Evolutionary conservation across 2,329 filamentous ascomycete genomes (phyloP), one percentile per base, ranked within the genome.

Genomic region (Apiospora sp.): DNA sequence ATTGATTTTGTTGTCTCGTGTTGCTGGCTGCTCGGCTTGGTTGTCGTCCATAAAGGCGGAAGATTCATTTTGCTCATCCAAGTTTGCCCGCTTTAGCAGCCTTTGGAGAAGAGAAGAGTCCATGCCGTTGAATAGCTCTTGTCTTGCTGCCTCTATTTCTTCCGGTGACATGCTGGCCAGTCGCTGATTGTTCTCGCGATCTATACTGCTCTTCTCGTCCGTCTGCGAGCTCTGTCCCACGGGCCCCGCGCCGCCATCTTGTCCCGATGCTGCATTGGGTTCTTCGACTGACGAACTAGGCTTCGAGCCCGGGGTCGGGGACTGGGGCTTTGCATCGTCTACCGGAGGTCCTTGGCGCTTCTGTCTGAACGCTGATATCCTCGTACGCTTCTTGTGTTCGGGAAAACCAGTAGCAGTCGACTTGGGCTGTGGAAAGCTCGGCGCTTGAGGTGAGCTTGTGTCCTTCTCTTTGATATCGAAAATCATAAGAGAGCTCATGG

Each of bases 401-500:
- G 96, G 96, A 77, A 98, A 98, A 0, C 96, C 96, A 16, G 89
- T 91, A 5, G 86, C 82, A 27, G 86, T 84, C 13, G 85, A 83
- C 70, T 89, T 89, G 54, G 89, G 84, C 67, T 87, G 87, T 19
- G 92, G 91, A 13, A 91, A 89, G 51, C 87, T 86, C 12, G 92
- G 91, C 5, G 93, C 87, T 75, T 90, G 91, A 30, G 90, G 86
- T 34, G 86, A 82, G 19, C 86, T 82, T 37, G 89, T 83, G 64
- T 90, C 88, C 74, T 93, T 92, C 84, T 98, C 96, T 78, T 93
- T 88, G 75, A 98, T 91, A 76, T 98, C 95, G 71, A 89, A 89
- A 61, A 97, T 86, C 54, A 92, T 86, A 58, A 76, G 58, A 2
- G 73, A 72, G 49, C 73, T 72, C 77, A 77, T 77, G 10, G 27